These are phyloP conservation scores for Phytophthora constricta DNA, from an alignment of 352 stramenopile genomes.

Conservation along the genomic window DNA sequence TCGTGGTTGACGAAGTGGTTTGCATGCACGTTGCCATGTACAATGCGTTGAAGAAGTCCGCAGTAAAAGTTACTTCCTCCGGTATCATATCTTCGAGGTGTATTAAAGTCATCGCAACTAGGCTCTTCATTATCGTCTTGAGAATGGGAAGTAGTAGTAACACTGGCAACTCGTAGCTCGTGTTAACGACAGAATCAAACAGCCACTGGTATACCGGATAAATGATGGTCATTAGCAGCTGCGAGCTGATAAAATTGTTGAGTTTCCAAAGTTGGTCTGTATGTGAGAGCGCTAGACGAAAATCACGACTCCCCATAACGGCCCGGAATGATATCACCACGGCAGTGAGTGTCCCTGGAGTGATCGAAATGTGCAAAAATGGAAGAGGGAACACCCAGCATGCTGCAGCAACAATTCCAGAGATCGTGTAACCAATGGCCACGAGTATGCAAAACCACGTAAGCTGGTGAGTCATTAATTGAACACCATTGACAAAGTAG, in stretches of 20 bases:
- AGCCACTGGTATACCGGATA: constrained; percentile 20
- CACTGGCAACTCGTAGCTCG: background rate
- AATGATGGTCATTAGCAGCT: constrained; percentile 13
- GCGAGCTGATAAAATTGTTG: constrained; percentile 16
- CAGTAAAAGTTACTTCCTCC: background rate
- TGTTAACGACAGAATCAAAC: constrained; percentile 6
- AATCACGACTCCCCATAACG: background rate
- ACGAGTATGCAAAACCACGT: background rate
- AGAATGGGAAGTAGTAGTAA: constrained; percentile 1
- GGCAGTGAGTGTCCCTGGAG: background rate
- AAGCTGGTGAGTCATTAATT: too few relatives aligned
- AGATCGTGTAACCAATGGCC: too few relatives aligned
- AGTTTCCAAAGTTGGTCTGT: constrained; percentile 1
- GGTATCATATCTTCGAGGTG: constrained; percentile 1
- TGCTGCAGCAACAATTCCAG: background rate
- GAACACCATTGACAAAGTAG: constrained; percentile 4
- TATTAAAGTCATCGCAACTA: background rate
- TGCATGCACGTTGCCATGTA: constrained; percentile 10
- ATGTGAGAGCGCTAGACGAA: too few relatives aligned
- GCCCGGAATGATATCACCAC: background rate
- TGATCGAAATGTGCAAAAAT: background rate
- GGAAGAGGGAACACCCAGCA: constrained; percentile 6
- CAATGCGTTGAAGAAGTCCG: constrained; percentile 12
- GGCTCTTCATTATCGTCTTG: constrained; percentile 4
- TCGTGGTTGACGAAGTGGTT: background rate